These are phyloP conservation scores for Fusarium piperis DNA, from an alignment of 2,329 filamentous ascomycete species.

Conservation along the genomic window DNA sequence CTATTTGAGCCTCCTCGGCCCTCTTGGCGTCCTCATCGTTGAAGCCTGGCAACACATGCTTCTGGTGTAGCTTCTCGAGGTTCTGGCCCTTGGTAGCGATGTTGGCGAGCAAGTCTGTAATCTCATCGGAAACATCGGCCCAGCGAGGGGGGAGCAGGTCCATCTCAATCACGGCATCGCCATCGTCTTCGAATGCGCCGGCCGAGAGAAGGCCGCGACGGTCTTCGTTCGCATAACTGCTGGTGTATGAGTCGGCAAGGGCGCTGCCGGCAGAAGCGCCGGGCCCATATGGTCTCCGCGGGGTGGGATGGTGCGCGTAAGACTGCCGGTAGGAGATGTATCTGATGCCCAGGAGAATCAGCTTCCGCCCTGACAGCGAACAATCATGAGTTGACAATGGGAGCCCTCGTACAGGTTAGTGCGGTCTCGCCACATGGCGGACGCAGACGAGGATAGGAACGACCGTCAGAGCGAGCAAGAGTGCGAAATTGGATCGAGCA, in stretches of 20 bases:
- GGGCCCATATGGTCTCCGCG: conserved; percentile 77
- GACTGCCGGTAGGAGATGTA: conserved; percentile 99
- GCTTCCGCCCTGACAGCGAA: conserved; percentile 1
- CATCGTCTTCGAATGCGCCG: conserved; percentile 82
- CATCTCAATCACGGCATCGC: conserved; percentile 98
- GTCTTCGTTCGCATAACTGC: conserved; percentile 59
- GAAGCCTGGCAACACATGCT: conserved; percentile 95
- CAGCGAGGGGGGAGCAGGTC: conserved; percentile 93
- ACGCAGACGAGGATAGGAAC: conserved; percentile 50
- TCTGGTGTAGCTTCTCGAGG: conserved; percentile 93
- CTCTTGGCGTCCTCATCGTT: conserved; percentile 92
- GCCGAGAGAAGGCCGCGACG: conserved; percentile 84
- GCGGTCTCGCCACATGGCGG: conserved; percentile 97
- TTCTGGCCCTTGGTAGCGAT: conserved; percentile 85
- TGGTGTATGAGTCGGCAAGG: conserved; percentile 68
- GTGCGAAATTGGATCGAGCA: conserved; percentile 13
- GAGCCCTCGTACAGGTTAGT: conserved; percentile 82
- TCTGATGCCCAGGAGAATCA: conserved; percentile 48
- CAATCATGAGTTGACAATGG: conserved; percentile 16
- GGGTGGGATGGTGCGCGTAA: conserved; percentile 92
- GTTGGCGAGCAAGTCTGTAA: conserved; percentile 81
- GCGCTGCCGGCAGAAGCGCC: conserved; percentile 60
- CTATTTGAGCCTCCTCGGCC: conserved; percentile 89
- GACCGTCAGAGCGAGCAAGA: conserved; percentile 39
- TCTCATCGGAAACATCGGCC: conserved; percentile 95